Percentiles rank a stretch among this genome's conserved stretches.
These are phyloP conservation scores for Ophiostoma tasmaniense DNA, from an alignment of 2,329 filamentous ascomycete species.

Conservation along the genomic window DNA sequence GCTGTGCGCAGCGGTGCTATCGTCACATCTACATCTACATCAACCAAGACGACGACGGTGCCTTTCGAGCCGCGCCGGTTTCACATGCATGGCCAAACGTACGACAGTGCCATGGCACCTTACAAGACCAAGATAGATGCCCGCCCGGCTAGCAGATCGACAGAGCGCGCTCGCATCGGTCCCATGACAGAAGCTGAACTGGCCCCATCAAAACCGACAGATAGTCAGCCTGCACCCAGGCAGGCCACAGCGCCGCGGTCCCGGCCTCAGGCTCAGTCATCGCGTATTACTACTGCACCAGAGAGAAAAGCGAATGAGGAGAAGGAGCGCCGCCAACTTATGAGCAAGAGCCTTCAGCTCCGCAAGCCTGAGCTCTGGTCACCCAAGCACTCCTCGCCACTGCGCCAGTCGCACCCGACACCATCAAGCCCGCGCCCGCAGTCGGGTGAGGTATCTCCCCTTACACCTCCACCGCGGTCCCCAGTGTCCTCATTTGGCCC, in stretches of 20 bases:
- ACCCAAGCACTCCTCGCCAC: constrained; percentile 9
- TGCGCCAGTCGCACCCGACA: constrained; percentile 10
- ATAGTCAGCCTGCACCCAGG: not conserved
- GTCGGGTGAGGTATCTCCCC: not conserved
- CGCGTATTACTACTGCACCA: not conserved
- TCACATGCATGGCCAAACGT: constrained; percentile 9
- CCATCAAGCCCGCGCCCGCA: not conserved
- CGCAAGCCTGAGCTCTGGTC: constrained; percentile 7
- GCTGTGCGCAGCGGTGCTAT: not conserved
- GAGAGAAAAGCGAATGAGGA: not conserved
- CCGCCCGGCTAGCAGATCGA: not conserved
- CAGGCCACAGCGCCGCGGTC: not conserved
- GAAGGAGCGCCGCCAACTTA: not conserved
- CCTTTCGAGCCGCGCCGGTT: not conserved
- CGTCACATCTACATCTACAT: not conserved
- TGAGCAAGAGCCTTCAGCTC: not conserved
- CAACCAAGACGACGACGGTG: not conserved
- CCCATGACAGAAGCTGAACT: not conserved
- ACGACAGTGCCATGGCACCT: not conserved
- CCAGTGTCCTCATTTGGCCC: not conserved
- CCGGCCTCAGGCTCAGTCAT: not conserved
- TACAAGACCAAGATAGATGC: not conserved
- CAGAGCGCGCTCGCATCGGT: not conserved
- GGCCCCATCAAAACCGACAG: not conserved
- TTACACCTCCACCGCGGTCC: constrained; percentile 12